These are phyloP conservation scores for Rhodotorula sp. DNA, from an alignment of 1,284 basidiomycete genomes.

Conservation along the genomic window DNA sequence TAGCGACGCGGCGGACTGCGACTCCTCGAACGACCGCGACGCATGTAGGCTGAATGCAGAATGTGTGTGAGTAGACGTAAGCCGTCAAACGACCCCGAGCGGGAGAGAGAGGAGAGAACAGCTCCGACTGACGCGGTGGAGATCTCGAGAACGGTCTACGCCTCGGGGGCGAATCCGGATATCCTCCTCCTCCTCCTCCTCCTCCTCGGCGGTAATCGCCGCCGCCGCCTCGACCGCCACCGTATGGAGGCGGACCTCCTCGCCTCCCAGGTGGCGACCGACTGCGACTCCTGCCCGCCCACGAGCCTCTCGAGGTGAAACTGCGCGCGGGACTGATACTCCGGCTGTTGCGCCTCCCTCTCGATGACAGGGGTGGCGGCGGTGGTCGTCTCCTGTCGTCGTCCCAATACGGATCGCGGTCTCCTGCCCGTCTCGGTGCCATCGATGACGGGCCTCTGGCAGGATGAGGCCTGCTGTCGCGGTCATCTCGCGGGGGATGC, in stretches of 20 bases:
- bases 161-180: slow-evolving; percentile 8
- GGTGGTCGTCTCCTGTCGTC: slow-evolving; percentile 4
- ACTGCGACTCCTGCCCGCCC: slow-evolving; percentile 18
- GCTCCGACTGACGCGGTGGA: slow-evolving; percentile 7
- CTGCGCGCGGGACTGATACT: background rate
- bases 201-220: background rate
- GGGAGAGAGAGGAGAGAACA: too few species aligned
- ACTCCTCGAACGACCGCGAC: slow-evolving; percentile 5
- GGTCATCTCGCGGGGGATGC: slow-evolving; percentile 3
- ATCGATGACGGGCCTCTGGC: background rate
- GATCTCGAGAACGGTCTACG: slow-evolving; percentile 10
- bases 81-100: too few species aligned
- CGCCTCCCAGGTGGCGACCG: slow-evolving; percentile 8
- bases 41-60: slow-evolving; percentile 13
- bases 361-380: background rate
- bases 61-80: too few species aligned
- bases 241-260: background rate
- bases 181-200: background rate
- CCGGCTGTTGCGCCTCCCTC: slow-evolving; percentile 4
- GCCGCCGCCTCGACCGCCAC: slow-evolving; percentile 2
- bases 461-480: background rate
- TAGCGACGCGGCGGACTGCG: slow-evolving; percentile 7
- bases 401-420: slow-evolving; percentile 11
- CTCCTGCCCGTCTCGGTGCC: background rate
- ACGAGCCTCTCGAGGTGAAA: slow-evolving; percentile 6